Evolutionary conservation across 192 early-diverging fungal genomes (phyloP).

Genomic region (Backusella sp.): DNA sequence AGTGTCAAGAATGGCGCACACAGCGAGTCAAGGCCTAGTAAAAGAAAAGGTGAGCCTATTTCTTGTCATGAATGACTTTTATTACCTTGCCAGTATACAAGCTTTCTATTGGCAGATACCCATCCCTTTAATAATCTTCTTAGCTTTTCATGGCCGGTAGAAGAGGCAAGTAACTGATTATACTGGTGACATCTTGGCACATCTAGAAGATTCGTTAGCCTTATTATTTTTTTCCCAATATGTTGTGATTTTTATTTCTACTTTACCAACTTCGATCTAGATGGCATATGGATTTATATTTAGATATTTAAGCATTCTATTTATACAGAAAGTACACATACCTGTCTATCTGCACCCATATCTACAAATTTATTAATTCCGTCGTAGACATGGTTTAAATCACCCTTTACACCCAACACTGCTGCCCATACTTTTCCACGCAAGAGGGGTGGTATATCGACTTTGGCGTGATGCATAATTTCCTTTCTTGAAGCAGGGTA

Average conservation of each 20-base stretch:
- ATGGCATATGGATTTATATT: not conserved
- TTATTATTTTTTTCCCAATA: not conserved
- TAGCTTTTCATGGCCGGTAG: slow-evolving; percentile 60
- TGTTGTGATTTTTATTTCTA: not conserved
- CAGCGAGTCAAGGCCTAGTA: slow-evolving; percentile 66
- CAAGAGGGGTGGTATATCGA: slow-evolving; percentile 59
- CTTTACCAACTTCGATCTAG: slow-evolving; percentile 33
- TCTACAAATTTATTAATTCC: slow-evolving; percentile 53
- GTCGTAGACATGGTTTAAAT: slow-evolving; percentile 52
- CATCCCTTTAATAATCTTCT: slow-evolving; percentile 59
- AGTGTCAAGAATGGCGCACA: slow-evolving; percentile 74
- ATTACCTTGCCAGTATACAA: slow-evolving; percentile 85
- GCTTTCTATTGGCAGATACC: slow-evolving; percentile 54
- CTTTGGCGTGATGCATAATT: slow-evolving; percentile 57
- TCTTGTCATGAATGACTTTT: not conserved
- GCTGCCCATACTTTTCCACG: slow-evolving; percentile 69
- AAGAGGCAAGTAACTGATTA: slow-evolving; percentile 60
- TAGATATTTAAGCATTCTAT: not conserved
- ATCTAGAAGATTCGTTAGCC: slow-evolving; percentile 32
- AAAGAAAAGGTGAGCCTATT: not conserved
- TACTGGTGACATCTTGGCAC: slow-evolving; percentile 71
- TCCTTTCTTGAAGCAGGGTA: slow-evolving; percentile 57
- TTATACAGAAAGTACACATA: slow-evolving; percentile 19
- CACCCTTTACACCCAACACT: slow-evolving; percentile 56
- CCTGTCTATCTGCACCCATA: slow-evolving; percentile 55